A percentile compares a stretch with the other conserved stretches of the same genome.
phyloP scores from a whole-genome alignment of 352 stramenopile species.

The Ophiocytium majus region DNA sequence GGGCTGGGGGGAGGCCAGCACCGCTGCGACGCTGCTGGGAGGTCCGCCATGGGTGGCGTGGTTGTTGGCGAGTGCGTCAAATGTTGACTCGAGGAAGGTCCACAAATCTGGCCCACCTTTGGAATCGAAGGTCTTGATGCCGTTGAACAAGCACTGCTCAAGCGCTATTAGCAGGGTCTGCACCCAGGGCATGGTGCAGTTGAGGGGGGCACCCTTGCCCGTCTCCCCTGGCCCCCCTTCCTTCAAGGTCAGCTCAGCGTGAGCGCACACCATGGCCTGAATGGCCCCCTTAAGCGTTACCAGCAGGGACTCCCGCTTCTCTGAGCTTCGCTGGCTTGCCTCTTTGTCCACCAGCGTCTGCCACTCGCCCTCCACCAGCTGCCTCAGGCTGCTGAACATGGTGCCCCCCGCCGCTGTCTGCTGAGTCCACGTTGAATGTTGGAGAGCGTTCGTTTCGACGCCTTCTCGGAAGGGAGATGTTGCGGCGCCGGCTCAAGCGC shows the following conservation, averaged over 20 bases:
- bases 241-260: not conserved
- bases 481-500: too few relatives aligned
- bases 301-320: not conserved
- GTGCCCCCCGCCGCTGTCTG: too few relatives aligned
- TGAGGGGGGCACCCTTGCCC: not conserved
- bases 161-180: not conserved
- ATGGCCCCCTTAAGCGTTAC: not conserved
- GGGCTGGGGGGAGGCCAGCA: not conserved
- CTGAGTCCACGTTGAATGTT: too few relatives aligned
- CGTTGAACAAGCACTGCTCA: not conserved
- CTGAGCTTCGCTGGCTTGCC: not conserved
- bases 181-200: not conserved
- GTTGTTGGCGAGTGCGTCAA: not conserved
- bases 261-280: not conserved
- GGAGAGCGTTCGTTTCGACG: too few relatives aligned
- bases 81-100: not conserved
- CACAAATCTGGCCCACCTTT: not conserved
- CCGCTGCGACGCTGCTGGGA: not conserved
- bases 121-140: not conserved
- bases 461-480: too few relatives aligned
- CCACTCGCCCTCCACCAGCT: slow-evolving; percentile 10
- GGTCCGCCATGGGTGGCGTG: not conserved
- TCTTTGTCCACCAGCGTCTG: not conserved
- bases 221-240: not conserved
- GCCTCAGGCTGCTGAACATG: slow-evolving; percentile 19